Percentiles rank a stretch among this genome's conserved stretches.
Conservation (phyloP, 176 grass and related monocot genomes). For the Neostapfia colusana region DNA sequence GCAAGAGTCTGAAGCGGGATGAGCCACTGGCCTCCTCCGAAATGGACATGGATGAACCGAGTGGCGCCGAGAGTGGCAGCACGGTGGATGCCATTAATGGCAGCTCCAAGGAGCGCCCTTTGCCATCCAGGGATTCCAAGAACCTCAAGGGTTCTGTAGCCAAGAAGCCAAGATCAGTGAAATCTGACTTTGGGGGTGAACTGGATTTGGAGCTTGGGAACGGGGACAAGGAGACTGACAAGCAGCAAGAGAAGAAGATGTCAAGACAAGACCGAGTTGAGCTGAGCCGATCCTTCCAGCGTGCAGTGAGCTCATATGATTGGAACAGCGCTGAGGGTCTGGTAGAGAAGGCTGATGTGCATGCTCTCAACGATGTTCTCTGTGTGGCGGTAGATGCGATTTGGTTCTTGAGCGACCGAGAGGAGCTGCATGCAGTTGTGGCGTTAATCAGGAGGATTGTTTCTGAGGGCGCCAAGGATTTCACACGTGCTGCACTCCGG, state of each 20-base stretch:
- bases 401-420: conserved; percentile 78
- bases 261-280: conserved; percentile 73
- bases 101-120: conserved; percentile 50
- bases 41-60: conserved; percentile 67
- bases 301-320: conserved; percentile 62
- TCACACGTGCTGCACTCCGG: conserved; percentile 77
- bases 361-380: conserved; percentile 84
- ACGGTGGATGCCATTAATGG: conserved; percentile 50
- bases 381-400: conserved; percentile 82
- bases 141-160: conserved; percentile 35
- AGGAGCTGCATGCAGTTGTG: conserved; percentile 65
- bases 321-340: conserved; percentile 63
- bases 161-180: conserved; percentile 66
- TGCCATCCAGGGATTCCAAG: conserved; percentile 45
- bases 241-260: conserved; percentile 71
- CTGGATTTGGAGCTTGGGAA: conserved; percentile 50
- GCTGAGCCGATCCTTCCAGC: conserved; percentile 71
- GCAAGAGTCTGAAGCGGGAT: conserved; percentile 39
- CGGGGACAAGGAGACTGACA: conserved; percentile 50
- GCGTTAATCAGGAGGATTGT: conserved; percentile 84
- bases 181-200: conserved; percentile 58
- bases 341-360: conserved; percentile 57
- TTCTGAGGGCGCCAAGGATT: conserved; percentile 68
- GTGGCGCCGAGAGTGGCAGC: conserved; percentile 17
- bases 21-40: conserved; percentile 39